These are phyloP conservation scores for Lentinula aciculospora DNA, from an alignment of 768 basidiomycete genomes.

Conservation along the genomic window DNA sequence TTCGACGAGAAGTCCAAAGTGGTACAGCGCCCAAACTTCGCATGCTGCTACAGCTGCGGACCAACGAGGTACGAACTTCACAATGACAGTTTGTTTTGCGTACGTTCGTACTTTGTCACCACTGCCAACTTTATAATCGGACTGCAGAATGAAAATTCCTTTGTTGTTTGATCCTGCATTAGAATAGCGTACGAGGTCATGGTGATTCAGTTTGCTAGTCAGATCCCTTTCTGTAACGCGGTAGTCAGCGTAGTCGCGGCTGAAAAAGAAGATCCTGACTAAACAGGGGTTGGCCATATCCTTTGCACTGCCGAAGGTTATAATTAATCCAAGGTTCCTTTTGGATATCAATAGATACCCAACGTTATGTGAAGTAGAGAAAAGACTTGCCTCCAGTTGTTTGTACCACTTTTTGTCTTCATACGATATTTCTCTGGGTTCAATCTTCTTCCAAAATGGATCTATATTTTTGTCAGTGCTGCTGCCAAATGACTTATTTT, in stretches of 20 bases:
- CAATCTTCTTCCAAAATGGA: too few species aligned
- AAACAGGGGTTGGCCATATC: neutral
- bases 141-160: neutral
- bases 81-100: neutral
- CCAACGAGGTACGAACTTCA: neutral
- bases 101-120: neutral
- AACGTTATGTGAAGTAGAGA: too few species aligned
- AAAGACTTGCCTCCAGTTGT: neutral
- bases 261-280: too few species aligned
- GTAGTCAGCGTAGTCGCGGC: neutral
- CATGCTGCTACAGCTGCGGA: neutral
- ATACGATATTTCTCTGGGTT: too few species aligned
- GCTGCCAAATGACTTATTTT: too few species aligned
- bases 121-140: neutral
- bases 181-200: neutral
- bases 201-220: neutral
- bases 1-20: neutral
- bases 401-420: neutral
- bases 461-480: too few species aligned
- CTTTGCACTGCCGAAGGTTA: neutral
- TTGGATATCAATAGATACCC: too few species aligned
- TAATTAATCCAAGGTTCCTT: neutral
- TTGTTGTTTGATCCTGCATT: neutral
- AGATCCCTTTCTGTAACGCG: neutral
- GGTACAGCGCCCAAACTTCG: neutral